Evolutionary conservation across 169 alveolate species (phyloP).

Genomic region (Cryptosporidium baileyi): DNA sequence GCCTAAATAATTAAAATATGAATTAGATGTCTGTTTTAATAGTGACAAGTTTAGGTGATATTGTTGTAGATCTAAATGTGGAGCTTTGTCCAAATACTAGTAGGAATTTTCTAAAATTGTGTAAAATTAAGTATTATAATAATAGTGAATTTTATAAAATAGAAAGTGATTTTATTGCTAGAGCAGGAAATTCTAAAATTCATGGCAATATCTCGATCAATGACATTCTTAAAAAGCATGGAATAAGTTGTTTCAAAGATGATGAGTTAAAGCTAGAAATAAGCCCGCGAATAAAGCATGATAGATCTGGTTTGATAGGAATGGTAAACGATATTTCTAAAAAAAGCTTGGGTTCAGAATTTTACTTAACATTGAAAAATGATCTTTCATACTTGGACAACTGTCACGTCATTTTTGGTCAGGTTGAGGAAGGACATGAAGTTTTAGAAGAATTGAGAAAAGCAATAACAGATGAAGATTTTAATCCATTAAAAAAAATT

Average conservation of each 20-base stretch:
- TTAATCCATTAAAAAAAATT: constrained; percentile 86
- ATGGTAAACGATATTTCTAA: constrained; percentile 82
- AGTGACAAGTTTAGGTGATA: constrained; percentile 91
- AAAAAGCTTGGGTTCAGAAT: constrained; percentile 73
- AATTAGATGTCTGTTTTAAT: constrained; percentile 88
- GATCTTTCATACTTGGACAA: constrained; percentile 78
- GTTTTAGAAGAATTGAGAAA: constrained; percentile 82
- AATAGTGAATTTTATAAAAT: constrained; percentile 85
- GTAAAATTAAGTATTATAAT: constrained; percentile 90
- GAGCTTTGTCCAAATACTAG: constrained; percentile 80
- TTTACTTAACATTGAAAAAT: constrained; percentile 86
- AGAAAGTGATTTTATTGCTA: constrained; percentile 86
- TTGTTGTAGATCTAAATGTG: constrained; percentile 85
- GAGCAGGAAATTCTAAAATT: constrained; percentile 78
- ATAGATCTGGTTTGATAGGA: constrained; percentile 82
- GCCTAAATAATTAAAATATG: too few relatives aligned
- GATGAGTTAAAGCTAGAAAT: constrained; percentile 70
- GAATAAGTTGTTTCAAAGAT: not conserved
- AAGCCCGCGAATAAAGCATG: constrained; percentile 75
- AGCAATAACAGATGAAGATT: constrained; percentile 81
- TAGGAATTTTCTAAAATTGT: constrained; percentile 87
- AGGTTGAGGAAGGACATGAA: constrained; percentile 86
- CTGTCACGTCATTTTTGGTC: constrained; percentile 89
- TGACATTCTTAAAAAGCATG: constrained; percentile 63
- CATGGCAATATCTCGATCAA: constrained; percentile 67